Evolutionary conservation across 129 eudicot genomes (phyloP), one percentile per base, ranked within the genome.

Genomic region (Tagetes erecta): DNA sequence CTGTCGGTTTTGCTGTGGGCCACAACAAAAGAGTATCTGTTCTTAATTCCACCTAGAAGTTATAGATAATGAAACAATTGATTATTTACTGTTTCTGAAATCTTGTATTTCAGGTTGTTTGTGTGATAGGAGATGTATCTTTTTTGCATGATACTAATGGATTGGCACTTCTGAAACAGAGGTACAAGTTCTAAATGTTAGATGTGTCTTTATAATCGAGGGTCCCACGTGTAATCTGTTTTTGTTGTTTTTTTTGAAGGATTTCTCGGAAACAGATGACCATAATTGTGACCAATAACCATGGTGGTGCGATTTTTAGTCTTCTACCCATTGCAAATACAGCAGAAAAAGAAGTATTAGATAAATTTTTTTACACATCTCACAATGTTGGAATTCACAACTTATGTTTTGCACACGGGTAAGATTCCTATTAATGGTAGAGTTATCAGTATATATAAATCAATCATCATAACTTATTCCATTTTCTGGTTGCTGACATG

Each of bases 121-220:
- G 90, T 84, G 80, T 94, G 68, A 73, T 94, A 5, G 99, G 97
- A 80, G 99, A 94, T 77, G 84, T 94, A 81, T 94, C 99, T 44
- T 87, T 94, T 82, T 86, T 94, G 71, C 96, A 94, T 63, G 99
- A 94, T 85, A 91, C 99, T 52, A 94, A 94, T 77, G 99, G 99
- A 70, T 77, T 94, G 80, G 84, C 96, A 36, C 82, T 94, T 65
- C 50, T 94, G 35, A 83, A 76, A 76, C 89, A 86, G 76, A 77
- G 91, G 98, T 93, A 84, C 37, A 35, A 59, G 27, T 80, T 36
- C n/a, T 45, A 4, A 63, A 20, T 47, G 33, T 53, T 6, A 36
- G 1, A n/a, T 53, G 2, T 39, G 11, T 64, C 3, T 38, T 33
- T 49, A 60, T n/a, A 10, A 33, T 60, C 11, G 8, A 67, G 64